Percentiles rank a stretch among this genome's conserved stretches.
These are phyloP conservation scores for Salix brachista DNA, from an alignment of 345 rosid genomes.

Conservation along the genomic window DNA sequence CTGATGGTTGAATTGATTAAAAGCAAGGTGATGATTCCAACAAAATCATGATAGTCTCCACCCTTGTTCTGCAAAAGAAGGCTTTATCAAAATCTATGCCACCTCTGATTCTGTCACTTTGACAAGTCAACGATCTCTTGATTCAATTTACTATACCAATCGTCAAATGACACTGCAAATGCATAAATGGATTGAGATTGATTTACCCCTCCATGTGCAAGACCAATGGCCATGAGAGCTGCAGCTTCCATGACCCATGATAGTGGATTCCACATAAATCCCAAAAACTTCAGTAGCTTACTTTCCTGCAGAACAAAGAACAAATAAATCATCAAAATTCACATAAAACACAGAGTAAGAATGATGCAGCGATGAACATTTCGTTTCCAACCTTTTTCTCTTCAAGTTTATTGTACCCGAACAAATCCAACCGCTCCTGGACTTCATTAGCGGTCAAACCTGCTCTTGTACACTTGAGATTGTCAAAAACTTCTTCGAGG, in stretches of 20 bases:
- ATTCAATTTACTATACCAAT: not conserved
- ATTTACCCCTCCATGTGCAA: constrained; percentile 64
- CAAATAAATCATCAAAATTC: not conserved
- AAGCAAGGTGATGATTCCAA: constrained; percentile 41
- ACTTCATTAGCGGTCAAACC: constrained; percentile 40
- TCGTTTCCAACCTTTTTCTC: constrained; percentile 38
- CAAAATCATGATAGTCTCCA: constrained; percentile 56
- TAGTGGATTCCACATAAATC: constrained; percentile 69
- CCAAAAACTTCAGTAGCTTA: constrained; percentile 50
- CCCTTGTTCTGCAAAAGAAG: constrained; percentile 41
- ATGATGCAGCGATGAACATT: not conserved
- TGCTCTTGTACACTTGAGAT: constrained; percentile 42
- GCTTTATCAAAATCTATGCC: not conserved
- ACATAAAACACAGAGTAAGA: not conserved
- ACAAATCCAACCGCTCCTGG: constrained; percentile 41
- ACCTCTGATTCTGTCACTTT: not conserved
- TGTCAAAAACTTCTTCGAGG: constrained; percentile 48
- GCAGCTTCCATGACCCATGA: constrained; percentile 85
- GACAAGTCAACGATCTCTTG: not conserved
- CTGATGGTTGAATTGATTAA: constrained; percentile 61
- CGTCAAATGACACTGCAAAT: not conserved
- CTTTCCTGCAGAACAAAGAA: constrained; percentile 40
- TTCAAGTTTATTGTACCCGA: constrained; percentile 59
- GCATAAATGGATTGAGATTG: not conserved
- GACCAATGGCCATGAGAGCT: constrained; percentile 60